Base-by-base conservation (phyloP, 2,329 filamentous ascomycete species). In the Epichloe uncinata region DNA sequence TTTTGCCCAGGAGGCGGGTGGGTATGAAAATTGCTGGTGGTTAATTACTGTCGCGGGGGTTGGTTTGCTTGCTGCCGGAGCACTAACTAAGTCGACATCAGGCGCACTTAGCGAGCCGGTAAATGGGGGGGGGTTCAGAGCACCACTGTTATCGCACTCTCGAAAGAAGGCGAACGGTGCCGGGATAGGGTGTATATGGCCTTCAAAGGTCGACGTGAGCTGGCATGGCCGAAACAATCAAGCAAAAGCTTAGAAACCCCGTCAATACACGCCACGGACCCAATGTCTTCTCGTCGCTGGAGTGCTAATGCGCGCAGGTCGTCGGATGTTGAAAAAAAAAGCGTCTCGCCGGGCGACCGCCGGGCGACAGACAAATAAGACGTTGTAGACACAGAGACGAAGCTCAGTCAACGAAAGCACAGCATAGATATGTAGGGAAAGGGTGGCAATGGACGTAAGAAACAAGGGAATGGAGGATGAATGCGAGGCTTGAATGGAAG, bases 11-110 rank as follows among this genome's bases (percentile, higher is more conserved):
- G 37, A n/a, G 37, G 16, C 5, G 15, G 26, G 12, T 22, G 37
- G 37, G 11, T 37, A 20, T 20, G 16, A 18, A 12, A 34, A 41
- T 45, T 45, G 41, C 41, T 16, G 30, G 30, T 36, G 37, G 18
- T 45, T 16, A 20, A 51, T 35, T 18, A 18, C 34, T 35, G 12
- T 48, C 34, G 37, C 20, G 20, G 40, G 41, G 15, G 15, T 44
- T 30, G 26, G 3, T n/a, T 37, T 26, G 35, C 36, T 43, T 37
- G 33, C 26, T 48, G 45, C 16, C 16, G n/a, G 35, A 35, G 18
- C 34, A 44, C 30, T 45, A 30, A 36, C 30, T 48, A 30, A 36
- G 42, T 40, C 41, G 50, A 42, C 45, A 51, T 48, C 18, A 16
- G 50, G 36, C 45, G n/a, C 45, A 47, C 13, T n/a, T 16, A 37